A percentile compares a stretch with the other conserved stretches of the same genome.
Conservation (phyloP, 352 stramenopile genomes). For the Elongisporangium undulatum region DNA sequence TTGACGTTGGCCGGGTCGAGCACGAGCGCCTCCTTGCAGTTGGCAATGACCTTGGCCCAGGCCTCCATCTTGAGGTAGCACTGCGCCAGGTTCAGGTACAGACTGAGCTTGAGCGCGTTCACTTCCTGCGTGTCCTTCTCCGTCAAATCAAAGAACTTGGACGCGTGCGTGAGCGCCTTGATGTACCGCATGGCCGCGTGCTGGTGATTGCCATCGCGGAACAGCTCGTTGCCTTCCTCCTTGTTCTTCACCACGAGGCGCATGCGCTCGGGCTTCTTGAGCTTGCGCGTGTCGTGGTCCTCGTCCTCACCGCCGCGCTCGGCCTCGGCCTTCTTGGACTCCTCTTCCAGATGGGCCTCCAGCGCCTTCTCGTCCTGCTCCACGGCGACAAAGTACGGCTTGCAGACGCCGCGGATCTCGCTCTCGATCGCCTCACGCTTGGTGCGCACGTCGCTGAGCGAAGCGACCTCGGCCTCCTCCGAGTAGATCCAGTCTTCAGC, state of each 20-base stretch:
- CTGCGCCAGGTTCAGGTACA: constrained; percentile 91
- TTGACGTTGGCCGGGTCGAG: constrained; percentile 78
- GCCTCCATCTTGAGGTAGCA: constrained; percentile 94
- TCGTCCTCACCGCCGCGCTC: constrained; percentile 79
- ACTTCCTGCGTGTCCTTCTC: constrained; percentile 83
- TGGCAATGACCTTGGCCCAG: constrained; percentile 78
- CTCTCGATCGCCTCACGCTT: constrained; percentile 56
- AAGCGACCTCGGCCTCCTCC: constrained; percentile 77
- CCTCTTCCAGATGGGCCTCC: constrained; percentile 75
- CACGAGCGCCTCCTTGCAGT: constrained; percentile 80
- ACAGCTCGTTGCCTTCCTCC: constrained; percentile 93
- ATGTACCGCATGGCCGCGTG: constrained; percentile 87
- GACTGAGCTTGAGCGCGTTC: constrained; percentile 83
- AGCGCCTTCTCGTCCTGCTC: constrained; percentile 51
- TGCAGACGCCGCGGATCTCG: constrained; percentile 46
- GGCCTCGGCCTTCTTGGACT: constrained; percentile 63
- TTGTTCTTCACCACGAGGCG: constrained; percentile 94
- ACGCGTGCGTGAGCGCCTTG: constrained; percentile 87
- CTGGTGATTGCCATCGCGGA: constrained; percentile 89
- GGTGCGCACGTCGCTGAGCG: constrained; percentile 39
- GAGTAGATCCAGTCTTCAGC: constrained; percentile 92
- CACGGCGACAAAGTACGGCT: constrained; percentile 69
- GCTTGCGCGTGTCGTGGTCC: constrained; percentile 91
- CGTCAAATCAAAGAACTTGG: constrained; percentile 92
- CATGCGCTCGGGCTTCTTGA: constrained; percentile 92